Base-by-base conservation (phyloP, 2,329 filamentous ascomycete genomes). In the Beauveria brongniartii region DNA sequence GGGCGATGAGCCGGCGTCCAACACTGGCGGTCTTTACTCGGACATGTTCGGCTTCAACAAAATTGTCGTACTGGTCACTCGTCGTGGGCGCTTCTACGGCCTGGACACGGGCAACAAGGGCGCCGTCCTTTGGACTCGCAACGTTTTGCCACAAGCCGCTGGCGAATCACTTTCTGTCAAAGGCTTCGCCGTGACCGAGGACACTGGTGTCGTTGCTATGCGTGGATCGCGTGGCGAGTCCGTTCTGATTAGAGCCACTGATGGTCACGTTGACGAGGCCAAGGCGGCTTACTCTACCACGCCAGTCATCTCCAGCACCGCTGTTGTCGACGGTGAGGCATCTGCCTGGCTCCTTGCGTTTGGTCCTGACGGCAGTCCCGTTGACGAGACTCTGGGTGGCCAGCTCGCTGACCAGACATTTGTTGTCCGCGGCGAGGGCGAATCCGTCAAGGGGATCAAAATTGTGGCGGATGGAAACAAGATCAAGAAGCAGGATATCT, bases 21-120 rank as follows among this genome's bases (percentile, higher is more conserved):
- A 74, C 24, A 71, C 72, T 22, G 72, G 77, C 30, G 78, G 78
- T 7, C 76, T 88, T n/a, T 75, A 78, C 20, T 81, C 85, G 18
- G 89, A 94, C 68, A 84, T 81, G 44, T 97, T 97, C 72, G 93
- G 93, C 5, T 93, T 97, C 74, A 88, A 90, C 72, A 96, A 96
- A 74, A 77, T 93, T 37, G 83, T 92, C 6, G 79, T 97, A 61
- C 78, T 96, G 55, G 92, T 88, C 6, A 96, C 92, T 2, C 81
- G 84, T 59, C 87, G 86, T 61, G 92, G 92, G 16, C 87, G 89
- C 65, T 76, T 97, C 20, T 89, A 92, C 65, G 91, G 88, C 3
- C 77, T 99, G 22, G 87, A 96, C 72, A 85, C 87, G 40, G 90
- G 87, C 26, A 87, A 86, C 62, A 80, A 88, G 14, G 92, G 92